phyloP scores from a whole-genome alignment of 2,329 filamentous ascomycete species.

The Cladophialophora chaetospira region DNA sequence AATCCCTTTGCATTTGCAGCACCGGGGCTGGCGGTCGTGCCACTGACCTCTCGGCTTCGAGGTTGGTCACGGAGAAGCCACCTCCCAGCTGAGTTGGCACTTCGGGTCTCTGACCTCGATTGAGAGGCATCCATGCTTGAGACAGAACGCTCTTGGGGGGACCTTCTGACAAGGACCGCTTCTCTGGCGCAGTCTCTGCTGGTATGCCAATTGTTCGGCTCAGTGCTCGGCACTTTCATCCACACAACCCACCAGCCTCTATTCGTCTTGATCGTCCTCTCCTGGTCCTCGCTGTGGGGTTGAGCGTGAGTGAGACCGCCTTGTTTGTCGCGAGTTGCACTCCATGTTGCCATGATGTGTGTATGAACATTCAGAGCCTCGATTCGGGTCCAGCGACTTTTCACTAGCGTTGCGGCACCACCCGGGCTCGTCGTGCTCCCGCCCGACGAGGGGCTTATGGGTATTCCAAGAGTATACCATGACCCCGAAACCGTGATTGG shows the following conservation, averaged over 20 bases:
- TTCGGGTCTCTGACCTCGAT: conserved; percentile 36
- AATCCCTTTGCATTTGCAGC: conserved; percentile 27
- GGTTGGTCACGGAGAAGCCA: conserved; percentile 34
- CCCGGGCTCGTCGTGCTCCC: not conserved
- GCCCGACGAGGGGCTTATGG: conserved; percentile 25
- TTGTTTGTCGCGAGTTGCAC: conserved; percentile 46
- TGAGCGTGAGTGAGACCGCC: not conserved
- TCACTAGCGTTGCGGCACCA: conserved; percentile 14
- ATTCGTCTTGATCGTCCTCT: conserved; percentile 63
- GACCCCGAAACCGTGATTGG: conserved; percentile 29
- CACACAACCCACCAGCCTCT: conserved; percentile 70
- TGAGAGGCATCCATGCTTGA: conserved; percentile 37
- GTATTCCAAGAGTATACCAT: conserved; percentile 34
- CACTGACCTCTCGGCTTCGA: conserved; percentile 38
- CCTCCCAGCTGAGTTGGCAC: conserved; percentile 30
- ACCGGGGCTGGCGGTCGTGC: conserved; percentile 8
- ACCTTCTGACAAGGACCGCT: conserved; percentile 50
- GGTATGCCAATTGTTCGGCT: not conserved
- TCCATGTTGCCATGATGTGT: conserved; percentile 59
- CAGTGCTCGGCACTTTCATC: conserved; percentile 48
- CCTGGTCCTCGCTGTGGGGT: conserved; percentile 51
- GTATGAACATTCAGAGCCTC: conserved; percentile 65
- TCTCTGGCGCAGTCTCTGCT: conserved; percentile 37
- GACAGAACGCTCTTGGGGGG: conserved; percentile 42
- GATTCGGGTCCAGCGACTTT: conserved; percentile 42